A percentile compares a stretch with the other conserved stretches of the same genome.
phyloP scores from a whole-genome alignment of 2,329 filamentous ascomycete species.

The Magnaporthales sp. region DNA sequence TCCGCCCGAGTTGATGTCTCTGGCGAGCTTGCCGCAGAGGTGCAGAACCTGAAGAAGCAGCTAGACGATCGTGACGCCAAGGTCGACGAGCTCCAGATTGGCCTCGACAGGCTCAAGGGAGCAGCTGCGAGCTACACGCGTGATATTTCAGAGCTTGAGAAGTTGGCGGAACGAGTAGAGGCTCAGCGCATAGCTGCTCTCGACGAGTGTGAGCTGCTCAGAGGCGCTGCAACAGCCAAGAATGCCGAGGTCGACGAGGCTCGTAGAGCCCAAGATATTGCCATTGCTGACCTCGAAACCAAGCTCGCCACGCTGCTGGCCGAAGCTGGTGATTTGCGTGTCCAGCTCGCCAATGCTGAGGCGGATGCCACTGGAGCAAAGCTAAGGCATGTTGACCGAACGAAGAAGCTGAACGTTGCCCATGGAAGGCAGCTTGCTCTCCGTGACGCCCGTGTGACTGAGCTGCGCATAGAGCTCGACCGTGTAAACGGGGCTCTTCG shows the following conservation, averaged over 20 bases:
- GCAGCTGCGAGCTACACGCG: constrained; percentile 43
- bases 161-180: constrained; percentile 40
- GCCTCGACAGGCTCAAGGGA: constrained; percentile 39
- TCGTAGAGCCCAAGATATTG: constrained; percentile 17
- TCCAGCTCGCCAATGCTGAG: constrained; percentile 28
- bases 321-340: constrained; percentile 27
- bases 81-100: constrained; percentile 39
- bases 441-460: constrained; percentile 39
- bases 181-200: constrained; percentile 34
- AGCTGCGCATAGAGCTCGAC: constrained; percentile 40
- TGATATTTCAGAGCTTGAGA: constrained; percentile 46
- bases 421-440: constrained; percentile 40
- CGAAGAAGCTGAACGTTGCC: constrained; percentile 23
- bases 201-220: constrained; percentile 32
- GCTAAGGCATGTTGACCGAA: constrained; percentile 4
- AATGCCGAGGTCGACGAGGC: not conserved
- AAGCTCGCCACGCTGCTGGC: constrained; percentile 31
- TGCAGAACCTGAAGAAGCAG: constrained; percentile 20
- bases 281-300: constrained; percentile 31
- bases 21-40: constrained; percentile 35
- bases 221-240: not conserved
- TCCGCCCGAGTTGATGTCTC: constrained; percentile 41
- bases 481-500: constrained; percentile 35
- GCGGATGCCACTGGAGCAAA: constrained; percentile 3
- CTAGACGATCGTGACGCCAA: constrained; percentile 23